These are phyloP conservation scores for Quercus cerris DNA, from an alignment of 306 rosid genomes.

Conservation along the genomic window DNA sequence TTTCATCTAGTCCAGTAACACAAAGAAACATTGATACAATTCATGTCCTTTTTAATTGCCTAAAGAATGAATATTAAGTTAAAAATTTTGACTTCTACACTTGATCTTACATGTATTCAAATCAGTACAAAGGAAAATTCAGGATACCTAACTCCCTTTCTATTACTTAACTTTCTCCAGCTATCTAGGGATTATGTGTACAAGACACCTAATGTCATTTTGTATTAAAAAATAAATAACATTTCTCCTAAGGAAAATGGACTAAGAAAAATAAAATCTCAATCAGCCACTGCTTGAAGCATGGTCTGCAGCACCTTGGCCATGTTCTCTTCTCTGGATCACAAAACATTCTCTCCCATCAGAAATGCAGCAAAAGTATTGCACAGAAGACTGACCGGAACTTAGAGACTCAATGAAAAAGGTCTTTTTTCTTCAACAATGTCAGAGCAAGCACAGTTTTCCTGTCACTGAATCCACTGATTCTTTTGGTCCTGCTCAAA, in stretches of 20 bases:
- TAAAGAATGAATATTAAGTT: too few species aligned
- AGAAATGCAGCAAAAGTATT: not conserved
- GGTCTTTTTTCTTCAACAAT: conserved; percentile 8
- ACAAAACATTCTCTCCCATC: not conserved
- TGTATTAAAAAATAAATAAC: not conserved
- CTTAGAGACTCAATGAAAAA: not conserved
- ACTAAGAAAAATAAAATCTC: not conserved
- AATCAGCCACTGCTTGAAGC: not conserved
- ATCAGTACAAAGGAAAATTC: too few species aligned
- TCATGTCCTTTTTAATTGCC: too few species aligned
- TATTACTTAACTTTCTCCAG: too few species aligned
- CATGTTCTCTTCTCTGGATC: not conserved
- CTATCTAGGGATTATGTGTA: too few species aligned
- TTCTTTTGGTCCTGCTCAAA: conserved; percentile 67
- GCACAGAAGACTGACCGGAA: not conserved
- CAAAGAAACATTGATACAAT: too few species aligned
- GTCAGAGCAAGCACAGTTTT: conserved; percentile 61
- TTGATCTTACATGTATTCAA: too few species aligned
- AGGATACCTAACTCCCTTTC: too few species aligned
- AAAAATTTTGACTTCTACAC: too few species aligned
- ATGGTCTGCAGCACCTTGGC: not conserved
- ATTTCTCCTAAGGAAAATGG: not conserved
- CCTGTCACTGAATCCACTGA: conserved; percentile 70
- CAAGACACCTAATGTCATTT: too few species aligned
- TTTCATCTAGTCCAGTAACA: too few species aligned